These are phyloP conservation scores for Rhodofomes roseus DNA, from an alignment of 1,284 basidiomycete genomes.

Conservation along the genomic window DNA sequence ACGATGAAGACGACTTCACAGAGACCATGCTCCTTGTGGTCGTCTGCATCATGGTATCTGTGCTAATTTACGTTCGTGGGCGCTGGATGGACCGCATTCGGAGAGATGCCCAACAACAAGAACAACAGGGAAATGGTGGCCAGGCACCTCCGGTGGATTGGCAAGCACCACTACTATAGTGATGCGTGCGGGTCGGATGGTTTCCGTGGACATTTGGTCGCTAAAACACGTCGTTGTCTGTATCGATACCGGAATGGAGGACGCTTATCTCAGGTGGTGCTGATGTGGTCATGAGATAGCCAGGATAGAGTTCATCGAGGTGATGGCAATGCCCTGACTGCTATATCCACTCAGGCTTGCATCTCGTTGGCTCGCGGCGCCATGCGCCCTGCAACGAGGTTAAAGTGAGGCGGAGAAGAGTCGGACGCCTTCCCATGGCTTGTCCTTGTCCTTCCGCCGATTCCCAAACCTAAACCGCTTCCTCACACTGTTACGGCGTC, in stretches of 20 bases:
- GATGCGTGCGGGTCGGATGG: background rate
- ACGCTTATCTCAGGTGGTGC: background rate
- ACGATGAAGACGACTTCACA: constrained; percentile 57
- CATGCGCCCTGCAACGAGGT: background rate
- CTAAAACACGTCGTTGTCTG: background rate
- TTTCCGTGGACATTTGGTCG: background rate
- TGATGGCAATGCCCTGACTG: background rate
- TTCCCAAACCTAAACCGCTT: background rate
- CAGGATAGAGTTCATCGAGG: background rate
- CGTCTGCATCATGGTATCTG: constrained; percentile 61
- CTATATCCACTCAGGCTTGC: background rate
- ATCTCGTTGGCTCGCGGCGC: background rate
- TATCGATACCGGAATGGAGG: constrained; percentile 1
- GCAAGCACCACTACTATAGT: background rate
- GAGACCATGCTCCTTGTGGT: constrained; percentile 71
- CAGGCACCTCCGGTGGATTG: background rate
- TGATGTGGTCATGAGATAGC: background rate
- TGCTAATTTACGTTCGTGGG: constrained; percentile 68
- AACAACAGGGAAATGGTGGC: constrained; percentile 1
- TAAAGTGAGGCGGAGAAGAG: background rate
- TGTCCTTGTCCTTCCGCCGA: background rate
- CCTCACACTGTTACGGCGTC: background rate
- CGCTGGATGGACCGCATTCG: constrained; percentile 67
- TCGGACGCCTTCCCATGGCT: background rate
- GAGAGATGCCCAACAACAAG: constrained; percentile 39